phyloP scores from a whole-genome alignment of 495 filamentous ascomycete species.

The Penicillium maclennaniae region DNA sequence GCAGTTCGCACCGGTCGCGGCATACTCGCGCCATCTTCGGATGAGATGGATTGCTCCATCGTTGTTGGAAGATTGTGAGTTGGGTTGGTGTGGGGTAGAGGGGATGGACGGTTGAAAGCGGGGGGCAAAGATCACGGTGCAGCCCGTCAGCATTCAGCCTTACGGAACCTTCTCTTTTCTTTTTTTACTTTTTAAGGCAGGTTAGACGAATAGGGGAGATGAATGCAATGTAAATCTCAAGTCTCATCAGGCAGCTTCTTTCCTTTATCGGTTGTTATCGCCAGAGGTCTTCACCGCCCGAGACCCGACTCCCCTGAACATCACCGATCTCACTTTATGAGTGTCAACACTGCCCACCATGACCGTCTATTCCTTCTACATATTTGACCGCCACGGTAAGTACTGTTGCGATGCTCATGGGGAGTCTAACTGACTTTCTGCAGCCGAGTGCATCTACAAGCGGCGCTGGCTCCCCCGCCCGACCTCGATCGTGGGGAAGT shows the following conservation, averaged over 20 bases:
- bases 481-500: constrained; percentile 38
- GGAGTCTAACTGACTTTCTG: not conserved
- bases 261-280: constrained; percentile 21
- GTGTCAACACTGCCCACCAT: constrained; percentile 45
- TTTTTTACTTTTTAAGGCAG: not conserved
- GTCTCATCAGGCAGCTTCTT: constrained; percentile 17
- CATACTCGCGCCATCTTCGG: not conserved
- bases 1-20: constrained; percentile 12
- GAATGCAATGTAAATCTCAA: not conserved
- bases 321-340: constrained; percentile 16
- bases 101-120: constrained; percentile 13
- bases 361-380: constrained; percentile 97
- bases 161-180: no score
- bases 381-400: constrained; percentile 95
- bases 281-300: constrained; percentile 21
- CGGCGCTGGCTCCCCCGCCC: constrained; percentile 66
- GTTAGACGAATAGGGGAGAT: not conserved
- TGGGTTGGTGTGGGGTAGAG: constrained; percentile 23
- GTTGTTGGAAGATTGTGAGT: constrained; percentile 1
- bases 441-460: constrained; percentile 97
- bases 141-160: constrained; percentile 20
- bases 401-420: not conserved
- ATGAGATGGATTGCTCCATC: constrained; percentile 16
- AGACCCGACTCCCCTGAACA: constrained; percentile 21
- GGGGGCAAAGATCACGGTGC: constrained; percentile 21